Conservation (phyloP, 805 yeast species). For the Wickerhamiella parazyma region DNA sequence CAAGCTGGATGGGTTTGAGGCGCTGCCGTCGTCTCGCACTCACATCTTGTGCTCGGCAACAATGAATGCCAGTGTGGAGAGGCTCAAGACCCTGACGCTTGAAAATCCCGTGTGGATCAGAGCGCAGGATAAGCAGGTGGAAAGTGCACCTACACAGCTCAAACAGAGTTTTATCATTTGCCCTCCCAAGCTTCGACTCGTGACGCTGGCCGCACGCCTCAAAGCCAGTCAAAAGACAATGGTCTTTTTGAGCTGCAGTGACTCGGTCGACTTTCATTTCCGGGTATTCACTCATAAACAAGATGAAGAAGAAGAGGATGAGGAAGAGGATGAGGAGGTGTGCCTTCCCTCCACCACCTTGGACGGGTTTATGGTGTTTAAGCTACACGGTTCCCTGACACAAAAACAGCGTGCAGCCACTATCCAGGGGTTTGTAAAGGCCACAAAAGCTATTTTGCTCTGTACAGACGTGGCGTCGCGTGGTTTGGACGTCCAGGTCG, state of each 20-base stretch:
- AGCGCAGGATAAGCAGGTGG: conserved; percentile 23
- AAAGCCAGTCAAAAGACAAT: conserved; percentile 34
- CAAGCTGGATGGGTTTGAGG: conserved; percentile 18
- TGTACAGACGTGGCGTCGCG: conserved; percentile 98
- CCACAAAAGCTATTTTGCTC: conserved; percentile 44
- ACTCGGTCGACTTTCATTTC: conserved; percentile 90
- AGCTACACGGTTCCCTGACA: conserved; percentile 80
- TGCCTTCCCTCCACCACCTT: conserved; percentile 42
- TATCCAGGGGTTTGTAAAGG: conserved; percentile 31
- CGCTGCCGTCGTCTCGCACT: conserved; percentile 54
- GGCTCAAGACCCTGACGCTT: conserved; percentile 66
- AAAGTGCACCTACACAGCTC: conserved; percentile 80
- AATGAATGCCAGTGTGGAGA: conserved; percentile 62
- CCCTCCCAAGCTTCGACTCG: conserved; percentile 85
- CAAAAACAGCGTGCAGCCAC: conserved; percentile 78
- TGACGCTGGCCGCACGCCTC: conserved; percentile 57
- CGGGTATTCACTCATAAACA: conserved; percentile 43
- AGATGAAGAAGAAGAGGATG: conserved; percentile 26
- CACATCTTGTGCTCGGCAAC: conserved; percentile 93
- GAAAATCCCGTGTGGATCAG: conserved; percentile 60
- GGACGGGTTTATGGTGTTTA: conserved; percentile 39
- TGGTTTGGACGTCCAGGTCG: conserved; percentile 83
- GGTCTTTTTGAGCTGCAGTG: conserved; percentile 86
- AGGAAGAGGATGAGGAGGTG: conserved; percentile 28
- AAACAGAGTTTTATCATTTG: conserved; percentile 67